phyloP scores from a whole-genome alignment of 805 yeast genomes.

The Ogataea haglerorum region DNA sequence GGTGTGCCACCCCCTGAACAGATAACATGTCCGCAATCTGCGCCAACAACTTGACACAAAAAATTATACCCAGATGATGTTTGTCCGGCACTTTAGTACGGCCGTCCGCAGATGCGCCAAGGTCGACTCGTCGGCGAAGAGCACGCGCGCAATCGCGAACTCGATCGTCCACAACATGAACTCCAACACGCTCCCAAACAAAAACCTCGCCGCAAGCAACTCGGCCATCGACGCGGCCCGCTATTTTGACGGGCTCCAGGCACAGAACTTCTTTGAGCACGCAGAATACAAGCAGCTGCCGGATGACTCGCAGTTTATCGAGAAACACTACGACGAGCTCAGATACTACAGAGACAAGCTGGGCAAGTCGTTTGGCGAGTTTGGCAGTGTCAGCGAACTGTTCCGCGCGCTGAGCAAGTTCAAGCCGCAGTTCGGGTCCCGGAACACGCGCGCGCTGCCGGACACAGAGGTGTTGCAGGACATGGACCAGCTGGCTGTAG shows the following conservation, averaged over 20 bases:
- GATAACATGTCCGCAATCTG: neutral
- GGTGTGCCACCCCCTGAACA: conserved; percentile 5
- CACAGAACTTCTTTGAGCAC: conserved; percentile 11
- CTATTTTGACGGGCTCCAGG: conserved; percentile 19
- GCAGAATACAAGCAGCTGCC: conserved; percentile 46
- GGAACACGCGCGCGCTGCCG: neutral
- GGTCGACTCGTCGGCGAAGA: conserved; percentile 15
- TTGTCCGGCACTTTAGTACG: conserved; percentile 2
- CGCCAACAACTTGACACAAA: neutral
- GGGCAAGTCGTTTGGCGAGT: conserved; percentile 36
- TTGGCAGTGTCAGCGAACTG: conserved; percentile 36
- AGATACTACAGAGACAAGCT: conserved; percentile 32
- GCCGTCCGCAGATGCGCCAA: conserved; percentile 14
- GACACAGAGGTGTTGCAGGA: conserved; percentile 15
- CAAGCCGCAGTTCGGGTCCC: conserved; percentile 16
- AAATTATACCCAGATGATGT: neutral
- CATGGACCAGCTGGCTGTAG: conserved; percentile 11
- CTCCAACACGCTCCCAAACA: conserved; percentile 17
- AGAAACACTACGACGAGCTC: conserved; percentile 45
- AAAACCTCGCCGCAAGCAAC: conserved; percentile 14
- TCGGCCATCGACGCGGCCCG: conserved; percentile 28
- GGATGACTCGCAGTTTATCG: conserved; percentile 50
- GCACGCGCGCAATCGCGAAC: conserved; percentile 18
- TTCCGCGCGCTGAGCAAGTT: conserved; percentile 38
- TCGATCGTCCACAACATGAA: conserved; percentile 21